phyloP scores from a whole-genome alignment of 768 basidiomycete genomes.

The Russula abietina region DNA sequence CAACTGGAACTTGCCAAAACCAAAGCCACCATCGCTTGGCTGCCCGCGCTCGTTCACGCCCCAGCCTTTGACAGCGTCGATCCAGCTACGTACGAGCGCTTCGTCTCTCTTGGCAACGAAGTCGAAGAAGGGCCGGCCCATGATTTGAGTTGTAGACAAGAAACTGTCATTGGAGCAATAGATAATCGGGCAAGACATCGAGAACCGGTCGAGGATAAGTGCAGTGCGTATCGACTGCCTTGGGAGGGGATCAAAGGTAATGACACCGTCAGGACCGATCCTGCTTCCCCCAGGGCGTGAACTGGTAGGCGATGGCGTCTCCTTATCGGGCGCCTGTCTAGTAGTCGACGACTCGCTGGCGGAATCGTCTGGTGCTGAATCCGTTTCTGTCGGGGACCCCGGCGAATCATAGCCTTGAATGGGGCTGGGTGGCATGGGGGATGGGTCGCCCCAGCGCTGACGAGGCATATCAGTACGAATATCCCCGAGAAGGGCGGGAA shows the following conservation, averaged over 20 bases:
- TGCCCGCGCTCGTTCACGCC: constrained; percentile 80
- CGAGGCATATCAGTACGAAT: constrained; percentile 15
- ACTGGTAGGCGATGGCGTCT: constrained; percentile 7
- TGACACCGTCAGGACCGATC: constrained; percentile 25
- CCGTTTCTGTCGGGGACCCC: constrained; percentile 9
- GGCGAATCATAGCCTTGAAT: constrained; percentile 15
- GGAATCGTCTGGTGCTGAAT: background rate
- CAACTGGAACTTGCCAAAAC: constrained; percentile 65
- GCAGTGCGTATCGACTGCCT: constrained; percentile 68
- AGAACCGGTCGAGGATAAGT: constrained; percentile 78
- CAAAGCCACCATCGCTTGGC: constrained; percentile 80
- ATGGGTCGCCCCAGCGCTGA: constrained; percentile 66
- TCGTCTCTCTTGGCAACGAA: constrained; percentile 65
- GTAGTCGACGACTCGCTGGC: constrained; percentile 1
- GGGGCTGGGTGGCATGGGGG: constrained; percentile 49
- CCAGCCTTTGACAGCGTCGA: constrained; percentile 74
- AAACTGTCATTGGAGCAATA: constrained; percentile 74
- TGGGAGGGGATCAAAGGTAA: constrained; percentile 58
- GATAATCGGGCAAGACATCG: constrained; percentile 53
- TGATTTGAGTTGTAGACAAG: constrained; percentile 49
- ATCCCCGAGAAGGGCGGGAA: constrained; percentile 39
- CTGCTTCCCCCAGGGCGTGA: constrained; percentile 10
- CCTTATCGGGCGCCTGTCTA: background rate
- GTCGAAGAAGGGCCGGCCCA: constrained; percentile 68
- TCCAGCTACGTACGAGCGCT: constrained; percentile 61